Base-by-base conservation (phyloP, 2,329 filamentous ascomycete species). In the Aspergillus pseudoterreus region DNA sequence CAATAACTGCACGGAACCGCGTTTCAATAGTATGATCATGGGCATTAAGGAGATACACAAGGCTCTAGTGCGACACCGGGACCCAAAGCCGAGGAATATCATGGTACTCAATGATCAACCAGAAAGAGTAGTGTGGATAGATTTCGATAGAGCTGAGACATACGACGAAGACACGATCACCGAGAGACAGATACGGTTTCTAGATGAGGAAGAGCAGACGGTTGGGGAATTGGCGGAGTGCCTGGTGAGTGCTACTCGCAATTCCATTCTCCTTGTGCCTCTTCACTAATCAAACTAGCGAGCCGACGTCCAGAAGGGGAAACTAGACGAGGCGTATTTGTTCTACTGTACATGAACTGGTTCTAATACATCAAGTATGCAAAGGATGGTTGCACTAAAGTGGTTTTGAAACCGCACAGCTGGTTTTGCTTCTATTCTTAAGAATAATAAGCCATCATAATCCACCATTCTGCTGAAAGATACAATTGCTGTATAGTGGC, bases 81-180 rank as follows among this genome's bases (percentile, higher is more conserved):
- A 58, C 39, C n/a, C 47, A 1, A 43, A 52, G 5, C 52, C 52
- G 2, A 50, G 56, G 35, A 60, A 57, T 44, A 53, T 58, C 43
- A 58, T 59, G 53, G 45, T 57, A 30, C 17, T 58, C 12, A 44
- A 49, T 12, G 35, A 47, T 41, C 49, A 56, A 19, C 44, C 52
- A 1, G 52, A 58, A 15, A 52, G 56, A 33, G 54, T 52, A 4
- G n/a, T 60, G 19, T 61, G 59, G 56, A 47, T 48, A 19, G 50
- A 47, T 17, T 48, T 45, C n/a, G 35, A 38, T 14, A 38, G 35
- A 38, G 35, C 35, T 4, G 35, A 38, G 2, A 38, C 35, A 38
- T 38, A 15, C 8, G 35, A 38, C 15, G 11, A 38, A n/a, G 35
- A 38, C 35, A 38, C 6, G 4, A n/a, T 38, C 35, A 38, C 35